Evolutionary conservation across 805 yeast species (phyloP).

Genomic region (Lachancea meyersii): DNA sequence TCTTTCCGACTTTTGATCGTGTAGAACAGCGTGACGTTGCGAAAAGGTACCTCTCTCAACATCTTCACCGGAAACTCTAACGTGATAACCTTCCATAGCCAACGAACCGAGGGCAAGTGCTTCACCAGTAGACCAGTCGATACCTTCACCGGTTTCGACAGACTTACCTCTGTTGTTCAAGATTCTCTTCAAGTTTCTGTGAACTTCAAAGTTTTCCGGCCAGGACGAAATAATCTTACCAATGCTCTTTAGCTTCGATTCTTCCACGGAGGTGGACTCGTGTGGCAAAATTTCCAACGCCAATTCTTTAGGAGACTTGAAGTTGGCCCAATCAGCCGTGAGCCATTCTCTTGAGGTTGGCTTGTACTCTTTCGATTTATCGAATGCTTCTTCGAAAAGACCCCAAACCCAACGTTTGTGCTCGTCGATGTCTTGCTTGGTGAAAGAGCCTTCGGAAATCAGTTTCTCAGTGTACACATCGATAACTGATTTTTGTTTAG

Average conservation of each 20-base stretch:
- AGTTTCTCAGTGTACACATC: slow-evolving; percentile 79
- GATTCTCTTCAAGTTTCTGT: slow-evolving; percentile 93
- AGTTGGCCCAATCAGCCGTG: slow-evolving; percentile 98
- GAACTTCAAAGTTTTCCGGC: slow-evolving; percentile 84
- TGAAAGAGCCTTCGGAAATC: slow-evolving; percentile 80
- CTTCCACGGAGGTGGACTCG: slow-evolving; percentile 87
- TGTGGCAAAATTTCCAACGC: slow-evolving; percentile 95
- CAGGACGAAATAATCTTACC: slow-evolving; percentile 75
- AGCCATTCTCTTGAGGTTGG: slow-evolving; percentile 96
- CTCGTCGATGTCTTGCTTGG: slow-evolving; percentile 84
- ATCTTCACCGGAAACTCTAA: slow-evolving; percentile 98
- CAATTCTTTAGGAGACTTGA: slow-evolving; percentile 94
- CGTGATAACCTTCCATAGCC: slow-evolving; percentile 88
- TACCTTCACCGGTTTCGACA: slow-evolving; percentile 81
- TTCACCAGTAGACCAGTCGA: slow-evolving; percentile 99
- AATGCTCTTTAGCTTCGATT: slow-evolving; percentile 60
- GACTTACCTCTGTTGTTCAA: slow-evolving; percentile 81
- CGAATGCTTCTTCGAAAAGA: slow-evolving; percentile 82
- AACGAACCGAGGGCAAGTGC: slow-evolving; percentile 95
- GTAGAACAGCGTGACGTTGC: slow-evolving; percentile 97
- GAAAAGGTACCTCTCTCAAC: slow-evolving; percentile 99
- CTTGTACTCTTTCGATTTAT: slow-evolving; percentile 79
- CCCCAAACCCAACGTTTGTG: slow-evolving; percentile 99
- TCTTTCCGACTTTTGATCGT: slow-evolving; percentile 84
- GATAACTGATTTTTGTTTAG: slow-evolving; percentile 81